These are phyloP conservation scores for Elsinoe necatrix DNA, from an alignment of 2,329 filamentous ascomycete species.

Conservation along the genomic window DNA sequence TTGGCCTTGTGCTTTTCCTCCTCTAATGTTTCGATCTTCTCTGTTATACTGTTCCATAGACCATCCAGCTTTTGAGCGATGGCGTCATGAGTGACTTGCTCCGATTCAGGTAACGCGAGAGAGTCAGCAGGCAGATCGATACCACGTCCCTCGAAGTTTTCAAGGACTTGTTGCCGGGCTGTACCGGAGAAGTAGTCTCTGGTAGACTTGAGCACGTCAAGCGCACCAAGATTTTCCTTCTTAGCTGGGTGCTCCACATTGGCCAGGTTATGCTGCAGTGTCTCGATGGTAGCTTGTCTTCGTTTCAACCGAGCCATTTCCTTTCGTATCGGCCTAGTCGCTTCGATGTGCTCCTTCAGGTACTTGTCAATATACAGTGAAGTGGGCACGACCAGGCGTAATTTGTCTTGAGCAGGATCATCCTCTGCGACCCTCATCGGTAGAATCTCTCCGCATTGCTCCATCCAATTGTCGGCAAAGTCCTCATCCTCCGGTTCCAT, in stretches of 20 bases:
- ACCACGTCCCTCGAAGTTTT: conserved; percentile 19
- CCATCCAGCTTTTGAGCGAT: conserved; percentile 30
- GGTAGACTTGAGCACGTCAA: conserved; percentile 31
- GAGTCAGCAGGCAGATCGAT: conserved; percentile 16
- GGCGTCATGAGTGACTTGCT: conserved; percentile 20
- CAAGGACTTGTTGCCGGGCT: conserved; percentile 19
- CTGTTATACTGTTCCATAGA: conserved; percentile 26
- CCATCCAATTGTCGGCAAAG: conserved; percentile 29
- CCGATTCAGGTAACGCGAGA: conserved; percentile 18
- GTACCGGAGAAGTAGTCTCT: conserved; percentile 27
- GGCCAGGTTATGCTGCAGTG: conserved; percentile 31
- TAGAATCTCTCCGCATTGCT: conserved; percentile 47
- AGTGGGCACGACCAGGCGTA: conserved; percentile 45
- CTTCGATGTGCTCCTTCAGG: conserved; percentile 42
- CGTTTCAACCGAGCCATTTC: conserved; percentile 29
- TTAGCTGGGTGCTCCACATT: conserved; percentile 25
- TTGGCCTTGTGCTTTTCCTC: conserved; percentile 27
- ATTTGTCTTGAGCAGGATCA: conserved; percentile 24
- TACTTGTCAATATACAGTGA: conserved; percentile 54
- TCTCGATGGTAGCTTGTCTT: conserved; percentile 27
- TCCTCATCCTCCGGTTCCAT: conserved; percentile 21
- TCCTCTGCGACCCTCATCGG: conserved; percentile 39
- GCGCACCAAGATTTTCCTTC: conserved; percentile 28
- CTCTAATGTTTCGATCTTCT: conserved; percentile 25
- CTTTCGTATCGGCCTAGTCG: conserved; percentile 41